Evolutionary conservation across 306 rosid genomes (phyloP), one percentile per base, ranked within the genome.

Genomic region (Canavalia gladiata): DNA sequence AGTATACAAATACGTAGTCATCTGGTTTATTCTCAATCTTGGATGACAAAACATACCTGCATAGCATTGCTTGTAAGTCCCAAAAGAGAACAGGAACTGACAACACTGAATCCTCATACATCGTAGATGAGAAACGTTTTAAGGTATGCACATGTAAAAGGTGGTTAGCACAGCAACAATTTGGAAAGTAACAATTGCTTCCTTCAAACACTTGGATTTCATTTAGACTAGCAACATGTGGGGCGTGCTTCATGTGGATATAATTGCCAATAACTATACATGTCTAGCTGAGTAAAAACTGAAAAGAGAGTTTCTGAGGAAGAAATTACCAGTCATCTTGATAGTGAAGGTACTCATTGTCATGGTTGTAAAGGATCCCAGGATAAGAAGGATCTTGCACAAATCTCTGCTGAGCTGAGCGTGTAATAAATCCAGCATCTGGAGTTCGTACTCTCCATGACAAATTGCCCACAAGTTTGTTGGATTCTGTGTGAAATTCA

Each of bases 331-430:
- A 95, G 80, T 95, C 97, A 86, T 95, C 98, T 86, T 95, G 92
- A 86, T 95, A 92, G 88, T 95, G 94, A 88, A 95, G 98, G 87
- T 89, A 95, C 83, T 91, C 99, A 12, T 93, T 95, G 80, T 93
- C 94, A 58, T 93, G 99, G 86, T 93, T 95, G 88, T 91, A 95
- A 43, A 93, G 96, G 79, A 92, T 77, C 51, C 97, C 99, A 2
- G 97, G 97, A 74, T 89, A 89, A 41, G 77, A 51, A 30, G 94
- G 96, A 86, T 93, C 99, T 88, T 95, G 99, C 37, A 88, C 90
- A 69, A 95, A 95, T 87, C 65, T 95, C 87, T 95, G 99, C 73
- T 41, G 18, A 10, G 97, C 18, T n/a, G 98, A 87, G 84, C 99
- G 77, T 46, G 97, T 86, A 62, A 95, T 75, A 82, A 95, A 95